Base-by-base conservation (phyloP, 2,329 filamentous ascomycete species). In the Cercospora sp. region DNA sequence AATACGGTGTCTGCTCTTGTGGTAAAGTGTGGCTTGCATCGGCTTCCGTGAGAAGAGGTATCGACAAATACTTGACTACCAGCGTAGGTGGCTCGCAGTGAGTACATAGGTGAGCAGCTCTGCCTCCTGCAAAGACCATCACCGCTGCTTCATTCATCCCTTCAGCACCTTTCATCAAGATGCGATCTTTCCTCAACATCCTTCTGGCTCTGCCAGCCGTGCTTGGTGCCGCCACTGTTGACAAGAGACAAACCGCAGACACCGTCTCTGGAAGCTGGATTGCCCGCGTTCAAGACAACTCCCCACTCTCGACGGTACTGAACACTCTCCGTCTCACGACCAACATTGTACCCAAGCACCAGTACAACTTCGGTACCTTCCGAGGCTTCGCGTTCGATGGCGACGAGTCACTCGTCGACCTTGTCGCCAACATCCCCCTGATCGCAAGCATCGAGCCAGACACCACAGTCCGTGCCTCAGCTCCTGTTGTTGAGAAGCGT, bases 401-500 rank as follows among this genome's bases (percentile, higher is more conserved):
- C 31, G 71, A 68, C 51, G 75, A 79, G 42, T 72, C 74, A 16
- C 68, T 79, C 36, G 71, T 80, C 13, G 64, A 74, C 5, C 53
- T 75, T 6, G 71, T 82, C 18, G 71, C 67, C n/a, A 65, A 60
- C 60, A 63, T 70, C 20, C 65, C 70, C 12, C 59, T 79, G 73
- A 76, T 81, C 58, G 75, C 78, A 28, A 74, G 78, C 64, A 77
- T 81, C 63, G 79, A 81, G 73, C 77, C 79, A 67, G 79, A 81
- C 64, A 79, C 76, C 60, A 68, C 76, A 42, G 75, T 81, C 65
- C 75, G 74, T 58, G 73, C 77, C 42, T 75, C 74, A 64, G 77
- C 64, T 28, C 70, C 70, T 16, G 80, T 64, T 74, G 74, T 28
- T 33, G 58, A 20, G 60, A 48, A 76, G 55, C 75, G 74, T 63